Conservation (phyloP, 345 rosid species). For the Citrus maxima region DNA sequence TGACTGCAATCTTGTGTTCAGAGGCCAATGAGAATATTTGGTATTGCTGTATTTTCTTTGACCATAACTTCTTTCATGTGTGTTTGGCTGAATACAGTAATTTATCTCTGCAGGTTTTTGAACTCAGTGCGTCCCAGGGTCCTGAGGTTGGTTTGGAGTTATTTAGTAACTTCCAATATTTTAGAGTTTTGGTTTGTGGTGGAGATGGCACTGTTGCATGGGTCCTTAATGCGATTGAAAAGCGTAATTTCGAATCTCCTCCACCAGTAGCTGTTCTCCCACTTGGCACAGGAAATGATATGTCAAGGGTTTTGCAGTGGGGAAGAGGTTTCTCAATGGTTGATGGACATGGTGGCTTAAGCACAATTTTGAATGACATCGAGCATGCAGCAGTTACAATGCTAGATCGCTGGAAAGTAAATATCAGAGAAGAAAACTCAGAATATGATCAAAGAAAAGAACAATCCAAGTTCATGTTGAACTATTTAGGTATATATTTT, state of each 20-base stretch:
- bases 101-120: slow-evolving; percentile 55
- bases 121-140: slow-evolving; percentile 66
- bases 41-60: background rate
- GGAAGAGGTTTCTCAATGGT: slow-evolving; percentile 69
- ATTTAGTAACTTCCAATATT: slow-evolving; percentile 58
- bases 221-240: slow-evolving; percentile 79
- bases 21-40: background rate
- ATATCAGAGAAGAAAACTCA: slow-evolving; percentile 44
- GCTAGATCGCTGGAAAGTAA: slow-evolving; percentile 83
- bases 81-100: slow-evolving; percentile 1
- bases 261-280: slow-evolving; percentile 88
- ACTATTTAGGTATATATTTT: slow-evolving; percentile 58
- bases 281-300: slow-evolving; percentile 84
- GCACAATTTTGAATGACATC: slow-evolving; percentile 60
- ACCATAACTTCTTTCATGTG: background rate
- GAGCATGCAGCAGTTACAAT: slow-evolving; percentile 80
- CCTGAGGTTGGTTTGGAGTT: slow-evolving; percentile 74
- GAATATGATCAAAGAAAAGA: slow-evolving; percentile 30
- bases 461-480: slow-evolving; percentile 71
- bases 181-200: slow-evolving; percentile 77
- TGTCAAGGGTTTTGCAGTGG: slow-evolving; percentile 82
- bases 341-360: slow-evolving; percentile 66
- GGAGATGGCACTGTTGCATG: slow-evolving; percentile 92
- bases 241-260: slow-evolving; percentile 65
- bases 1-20: background rate